Evolutionary conservation across 2,329 filamentous ascomycete genomes (phyloP).

Genomic region (Colletotrichum acutatum): DNA sequence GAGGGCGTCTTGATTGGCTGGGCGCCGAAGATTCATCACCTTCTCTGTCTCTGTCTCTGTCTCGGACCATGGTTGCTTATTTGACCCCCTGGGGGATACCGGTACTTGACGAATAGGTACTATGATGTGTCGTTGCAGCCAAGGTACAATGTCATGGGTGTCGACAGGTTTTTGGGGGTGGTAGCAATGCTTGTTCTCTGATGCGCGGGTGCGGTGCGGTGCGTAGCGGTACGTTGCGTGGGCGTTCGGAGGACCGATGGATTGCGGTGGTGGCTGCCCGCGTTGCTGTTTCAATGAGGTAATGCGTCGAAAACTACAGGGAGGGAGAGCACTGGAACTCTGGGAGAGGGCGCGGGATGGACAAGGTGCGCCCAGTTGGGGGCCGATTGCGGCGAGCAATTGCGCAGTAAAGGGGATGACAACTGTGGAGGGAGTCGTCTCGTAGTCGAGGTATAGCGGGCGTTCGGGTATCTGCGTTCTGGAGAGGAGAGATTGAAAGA

Average conservation of each 20-base stretch:
- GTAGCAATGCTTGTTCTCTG: slow-evolving; percentile 14
- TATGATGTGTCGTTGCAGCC: neutral
- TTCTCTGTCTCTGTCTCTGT: slow-evolving; percentile 56
- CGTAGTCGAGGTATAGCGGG: neutral
- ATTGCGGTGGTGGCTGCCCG: slow-evolving; percentile 19
- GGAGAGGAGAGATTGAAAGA: neutral
- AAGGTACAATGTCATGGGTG: slow-evolving; percentile 11
- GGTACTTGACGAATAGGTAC: neutral
- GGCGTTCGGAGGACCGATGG: slow-evolving; percentile 23
- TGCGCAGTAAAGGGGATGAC: neutral
- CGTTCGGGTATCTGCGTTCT: neutral
- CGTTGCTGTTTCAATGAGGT: slow-evolving; percentile 24
- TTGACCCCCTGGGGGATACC: neutral
- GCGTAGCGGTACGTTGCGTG: neutral
- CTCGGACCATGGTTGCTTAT: slow-evolving; percentile 51
- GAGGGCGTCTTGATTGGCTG: slow-evolving; percentile 67
- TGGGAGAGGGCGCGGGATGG: neutral
- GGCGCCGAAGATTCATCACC: slow-evolving; percentile 57
- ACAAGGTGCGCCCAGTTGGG: slow-evolving; percentile 16
- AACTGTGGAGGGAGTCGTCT: neutral
- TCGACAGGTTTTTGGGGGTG: slow-evolving; percentile 15
- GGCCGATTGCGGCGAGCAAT: neutral
- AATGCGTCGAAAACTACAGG: slow-evolving; percentile 15
- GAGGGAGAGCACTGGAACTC: neutral
- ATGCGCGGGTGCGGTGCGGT: slow-evolving; percentile 12